Evolutionary conservation across 768 basidiomycete genomes (phyloP).

Genomic region (Butyriboletus loyo): DNA sequence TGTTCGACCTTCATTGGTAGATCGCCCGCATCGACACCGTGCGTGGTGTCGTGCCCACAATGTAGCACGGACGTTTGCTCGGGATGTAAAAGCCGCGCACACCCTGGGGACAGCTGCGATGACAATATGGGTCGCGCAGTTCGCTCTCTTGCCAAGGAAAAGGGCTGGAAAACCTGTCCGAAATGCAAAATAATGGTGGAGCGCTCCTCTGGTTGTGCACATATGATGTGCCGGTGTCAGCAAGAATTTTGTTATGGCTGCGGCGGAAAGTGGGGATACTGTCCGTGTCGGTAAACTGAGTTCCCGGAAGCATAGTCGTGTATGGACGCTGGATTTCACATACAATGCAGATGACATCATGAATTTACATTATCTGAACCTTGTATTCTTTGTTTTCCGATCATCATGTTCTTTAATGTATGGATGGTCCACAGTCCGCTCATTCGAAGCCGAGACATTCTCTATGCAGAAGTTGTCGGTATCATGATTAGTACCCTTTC

Average conservation of each 20-base stretch:
- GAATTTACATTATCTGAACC: neutral
- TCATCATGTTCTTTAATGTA: neutral
- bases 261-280: slow-evolving; percentile 6
- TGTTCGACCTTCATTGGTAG: slow-evolving; percentile 54
- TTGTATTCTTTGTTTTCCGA: neutral
- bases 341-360: neutral
- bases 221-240: slow-evolving; percentile 55
- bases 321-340: neutral
- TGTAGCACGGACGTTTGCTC: slow-evolving; percentile 45
- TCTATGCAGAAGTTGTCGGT: neutral
- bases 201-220: slow-evolving; percentile 49
- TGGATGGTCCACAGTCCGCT: neutral
- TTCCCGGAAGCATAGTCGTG: neutral
- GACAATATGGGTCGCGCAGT: slow-evolving; percentile 43
- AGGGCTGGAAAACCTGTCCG: slow-evolving; percentile 63
- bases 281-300: slow-evolving; percentile 2
- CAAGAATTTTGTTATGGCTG: slow-evolving; percentile 24
- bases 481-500: neutral
- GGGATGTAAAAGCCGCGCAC: slow-evolving; percentile 45
- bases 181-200: slow-evolving; percentile 55
- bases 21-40: slow-evolving; percentile 22
- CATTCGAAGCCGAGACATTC: too few species aligned
- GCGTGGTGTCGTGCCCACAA: slow-evolving; percentile 34
- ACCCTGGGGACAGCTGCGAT: slow-evolving; percentile 39
- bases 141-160: slow-evolving; percentile 42